Conservation (phyloP, 2,329 filamentous ascomycete species). For the Botrytis galanthina region DNA sequence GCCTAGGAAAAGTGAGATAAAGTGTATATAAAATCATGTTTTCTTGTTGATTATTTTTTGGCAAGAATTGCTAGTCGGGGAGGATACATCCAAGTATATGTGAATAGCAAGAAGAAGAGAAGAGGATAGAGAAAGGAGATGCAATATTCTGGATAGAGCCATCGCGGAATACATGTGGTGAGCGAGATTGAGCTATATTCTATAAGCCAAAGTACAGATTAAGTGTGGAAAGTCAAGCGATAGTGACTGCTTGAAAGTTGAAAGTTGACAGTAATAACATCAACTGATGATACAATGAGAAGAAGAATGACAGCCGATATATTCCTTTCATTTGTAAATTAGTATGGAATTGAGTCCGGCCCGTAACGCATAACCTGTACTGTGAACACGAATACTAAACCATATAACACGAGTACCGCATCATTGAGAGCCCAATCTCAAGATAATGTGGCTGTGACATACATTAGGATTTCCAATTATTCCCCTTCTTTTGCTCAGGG, state of each 20-base stretch:
- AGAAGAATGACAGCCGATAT: no score
- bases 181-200: neutral
- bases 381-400: neutral
- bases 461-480: no score
- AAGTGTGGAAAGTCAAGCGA: neutral
- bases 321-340: no score
- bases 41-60: neutral
- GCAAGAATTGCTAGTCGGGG: neutral
- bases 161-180: neutral
- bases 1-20: neutral
- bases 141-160: no score
- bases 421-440: neutral
- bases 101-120: neutral
- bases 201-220: neutral
- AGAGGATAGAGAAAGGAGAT: neutral
- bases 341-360: no score
- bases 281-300: no score
- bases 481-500: neutral
- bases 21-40: neutral
- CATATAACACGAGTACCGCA: neutral
- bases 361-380: neutral
- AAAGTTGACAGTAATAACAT: no score
- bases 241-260: no score
- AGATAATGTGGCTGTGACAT: neutral
- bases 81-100: fast-evolving